These are phyloP conservation scores for Colletotrichum truncatum DNA, from an alignment of 2,329 filamentous ascomycete species.

Conservation along the genomic window DNA sequence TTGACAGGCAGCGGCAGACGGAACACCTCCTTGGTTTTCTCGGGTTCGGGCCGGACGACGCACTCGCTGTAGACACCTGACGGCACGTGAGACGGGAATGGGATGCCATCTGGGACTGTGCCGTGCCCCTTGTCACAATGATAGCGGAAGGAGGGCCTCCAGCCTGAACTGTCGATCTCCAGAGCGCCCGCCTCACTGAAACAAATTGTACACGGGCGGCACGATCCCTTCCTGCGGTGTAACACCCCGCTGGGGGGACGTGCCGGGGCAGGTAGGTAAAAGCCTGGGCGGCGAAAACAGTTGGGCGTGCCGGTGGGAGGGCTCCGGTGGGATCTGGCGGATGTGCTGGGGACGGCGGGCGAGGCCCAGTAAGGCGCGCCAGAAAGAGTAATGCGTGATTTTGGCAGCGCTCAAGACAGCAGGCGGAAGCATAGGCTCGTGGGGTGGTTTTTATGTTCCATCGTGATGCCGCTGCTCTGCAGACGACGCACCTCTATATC, in stretches of 20 bases:
- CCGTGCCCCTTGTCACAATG: neutral
- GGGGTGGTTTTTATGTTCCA: neutral
- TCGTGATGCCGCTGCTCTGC: neutral
- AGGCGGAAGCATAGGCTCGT: neutral
- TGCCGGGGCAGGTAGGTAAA: neutral
- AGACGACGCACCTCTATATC: constrained; percentile 36
- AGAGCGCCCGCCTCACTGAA: constrained; percentile 23
- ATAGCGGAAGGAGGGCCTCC: neutral
- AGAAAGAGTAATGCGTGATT: neutral
- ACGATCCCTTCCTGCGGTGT: constrained; percentile 8
- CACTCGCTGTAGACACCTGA: constrained; percentile 38
- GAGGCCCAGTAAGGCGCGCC: neutral
- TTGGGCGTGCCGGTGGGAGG: neutral
- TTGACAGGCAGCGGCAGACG: constrained; percentile 35
- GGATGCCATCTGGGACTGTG: neutral
- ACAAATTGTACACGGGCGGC: constrained; percentile 40
- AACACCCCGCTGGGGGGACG: neutral
- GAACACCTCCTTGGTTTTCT: constrained; percentile 41
- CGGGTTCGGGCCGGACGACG: constrained; percentile 32
- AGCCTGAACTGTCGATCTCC: constrained; percentile 1
- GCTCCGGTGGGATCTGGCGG: neutral
- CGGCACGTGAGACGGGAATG: constrained; percentile 32
- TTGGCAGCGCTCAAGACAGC: neutral
- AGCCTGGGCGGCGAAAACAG: neutral
- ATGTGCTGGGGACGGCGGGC: neutral